Base-by-base conservation (phyloP, 108 stramenopile genomes). In the Fragilariopsis cylindrus region DNA sequence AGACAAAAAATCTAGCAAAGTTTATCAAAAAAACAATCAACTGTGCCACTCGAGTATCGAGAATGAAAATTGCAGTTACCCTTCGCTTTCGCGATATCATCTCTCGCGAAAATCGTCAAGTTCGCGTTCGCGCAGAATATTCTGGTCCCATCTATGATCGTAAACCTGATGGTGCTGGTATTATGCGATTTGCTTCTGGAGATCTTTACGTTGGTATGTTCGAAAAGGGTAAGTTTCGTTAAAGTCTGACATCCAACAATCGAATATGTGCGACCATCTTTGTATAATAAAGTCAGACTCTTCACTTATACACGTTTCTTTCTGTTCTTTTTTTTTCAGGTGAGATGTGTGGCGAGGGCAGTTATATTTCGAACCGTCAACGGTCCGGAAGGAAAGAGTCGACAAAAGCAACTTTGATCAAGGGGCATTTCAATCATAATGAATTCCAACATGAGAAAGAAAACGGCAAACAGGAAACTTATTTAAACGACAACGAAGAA, bases 201-300 rank as follows among this genome's bases (percentile, higher is more conserved):
- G 67, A 52, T 52, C 48, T 68, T 47, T 68, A 68, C 16, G 13
- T 68, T 3, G 67, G 67, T 4, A 68, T 50, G 48, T 68, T 68
- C 48, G 67, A 68, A 18, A 48, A 68, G 9, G 67, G 67, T 48
- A 65, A 5, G 58, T 60, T 8, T 0, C 3, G 41, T 9, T 4
- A 6, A 57, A 15, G 52, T 11, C 15, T 53, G 58, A 7, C 11
- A 60, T 4, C 16, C 8, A 41, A 9, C 58, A 30, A 60, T 60
- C 30, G 30, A 21, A 9, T 60, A 30, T 60, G 39, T 60, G 58
- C 39, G 11, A 30, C n/a, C 11, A 21, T 30, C 19, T 30, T 21
- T 57, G 52, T 53, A 16, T 15, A 57, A 1, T 6, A 57, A 57
- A 3, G 9, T 60, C 1, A 21, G 19, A 19, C 5, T 9, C 19